Evolutionary conservation across 371 early-diverging fungal species (phyloP).

Genomic region (Apophysomyces ossiformis): DNA sequence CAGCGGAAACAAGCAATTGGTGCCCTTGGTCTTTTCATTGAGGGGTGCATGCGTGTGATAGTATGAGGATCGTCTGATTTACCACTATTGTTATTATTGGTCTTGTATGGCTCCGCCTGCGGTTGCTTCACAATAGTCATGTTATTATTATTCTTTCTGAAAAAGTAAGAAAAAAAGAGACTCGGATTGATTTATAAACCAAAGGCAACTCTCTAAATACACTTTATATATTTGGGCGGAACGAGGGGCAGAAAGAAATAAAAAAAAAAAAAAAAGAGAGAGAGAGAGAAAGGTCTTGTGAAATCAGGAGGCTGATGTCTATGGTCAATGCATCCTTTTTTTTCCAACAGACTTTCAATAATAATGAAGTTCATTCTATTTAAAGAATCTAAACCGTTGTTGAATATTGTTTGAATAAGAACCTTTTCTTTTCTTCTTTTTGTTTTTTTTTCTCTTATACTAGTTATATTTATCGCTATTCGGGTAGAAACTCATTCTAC

Average conservation of each 20-base stretch:
- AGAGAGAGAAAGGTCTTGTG: slow-evolving; percentile 5
- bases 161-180: slow-evolving; percentile 1
- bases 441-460: not conserved
- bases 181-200: slow-evolving; percentile 3
- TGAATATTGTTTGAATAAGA: too few species aligned
- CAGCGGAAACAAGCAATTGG: slow-evolving; percentile 43
- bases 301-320: slow-evolving; percentile 4
- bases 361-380: not conserved
- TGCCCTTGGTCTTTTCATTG: slow-evolving; percentile 40
- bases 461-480: too few species aligned
- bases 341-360: not conserved
- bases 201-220: not conserved
- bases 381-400: not conserved
- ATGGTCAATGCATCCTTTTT: slow-evolving; percentile 9
- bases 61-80: slow-evolving; percentile 12
- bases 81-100: not conserved
- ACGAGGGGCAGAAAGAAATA: not conserved
- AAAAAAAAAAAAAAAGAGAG: slow-evolving; percentile 1
- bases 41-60: slow-evolving; percentile 27
- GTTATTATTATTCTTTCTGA: not conserved
- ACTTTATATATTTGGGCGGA: slow-evolving; percentile 7
- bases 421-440: not conserved
- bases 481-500: not conserved
- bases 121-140: not conserved
- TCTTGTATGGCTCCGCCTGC: slow-evolving; percentile 6